Evolutionary conservation across 176 grass and related monocot genomes (phyloP).

Genomic region (Oryza meridionalis): DNA sequence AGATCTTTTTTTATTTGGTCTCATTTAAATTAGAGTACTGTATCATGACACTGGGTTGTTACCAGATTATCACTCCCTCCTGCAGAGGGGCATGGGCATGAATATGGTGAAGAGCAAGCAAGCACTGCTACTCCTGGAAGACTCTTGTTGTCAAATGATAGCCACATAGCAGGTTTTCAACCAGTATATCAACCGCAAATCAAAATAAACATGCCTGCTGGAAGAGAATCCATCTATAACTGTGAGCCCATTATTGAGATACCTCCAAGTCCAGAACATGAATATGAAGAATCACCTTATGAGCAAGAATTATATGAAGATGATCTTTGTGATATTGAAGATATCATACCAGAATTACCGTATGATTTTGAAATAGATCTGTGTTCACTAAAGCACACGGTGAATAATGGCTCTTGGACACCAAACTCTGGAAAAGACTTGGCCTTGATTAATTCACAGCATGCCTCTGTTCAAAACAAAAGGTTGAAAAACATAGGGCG

Average conservation of each 20-base stretch:
- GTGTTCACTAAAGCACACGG: conserved; percentile 39
- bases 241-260: conserved; percentile 54
- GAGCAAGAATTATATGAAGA: conserved; percentile 36
- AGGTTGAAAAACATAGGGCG: conserved; percentile 45
- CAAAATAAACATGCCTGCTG: conserved; percentile 34
- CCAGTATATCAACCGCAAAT: conserved; percentile 25
- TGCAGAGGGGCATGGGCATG: conserved; percentile 37
- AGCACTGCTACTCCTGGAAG: conserved; percentile 33
- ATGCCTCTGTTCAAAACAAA: conserved; percentile 1
- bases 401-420: conserved; percentile 41
- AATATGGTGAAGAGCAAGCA: conserved; percentile 24
- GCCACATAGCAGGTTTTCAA: conserved; percentile 28
- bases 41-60: conserved; percentile 41
- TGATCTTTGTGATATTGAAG: conserved; percentile 52
- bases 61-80: conserved; percentile 39
- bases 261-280: conserved; percentile 54
- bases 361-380: conserved; percentile 54
- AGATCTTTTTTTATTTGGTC: neutral
- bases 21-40: conserved; percentile 17
- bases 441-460: conserved; percentile 21
- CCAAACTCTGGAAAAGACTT: conserved; percentile 50
- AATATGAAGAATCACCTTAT: conserved; percentile 33
- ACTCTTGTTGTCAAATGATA: conserved; percentile 16
- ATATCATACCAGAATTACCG: conserved; percentile 32
- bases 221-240: conserved; percentile 13